Base-by-base conservation (phyloP, 1,139 yeast species). In the Debaryomyces sp. region DNA sequence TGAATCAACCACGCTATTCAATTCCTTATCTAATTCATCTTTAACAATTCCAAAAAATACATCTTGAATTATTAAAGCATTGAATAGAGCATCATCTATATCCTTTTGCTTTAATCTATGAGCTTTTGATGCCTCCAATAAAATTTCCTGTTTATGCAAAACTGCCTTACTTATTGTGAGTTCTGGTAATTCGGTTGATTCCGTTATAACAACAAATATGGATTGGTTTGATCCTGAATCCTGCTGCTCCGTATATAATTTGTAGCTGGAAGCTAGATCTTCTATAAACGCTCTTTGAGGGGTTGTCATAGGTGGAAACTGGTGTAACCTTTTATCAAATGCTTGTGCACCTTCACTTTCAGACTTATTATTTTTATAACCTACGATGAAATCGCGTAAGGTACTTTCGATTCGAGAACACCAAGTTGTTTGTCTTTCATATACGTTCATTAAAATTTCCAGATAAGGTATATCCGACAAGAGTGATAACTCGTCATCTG, bases 201-300 rank as follows among this genome's bases (percentile, higher is more conserved):
- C 69, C 2, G 74, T 68, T 8, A 75, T 60, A 49, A 79, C 81
- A 12, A 90, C 74, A 52, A 81, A 85, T 0, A 89, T 92, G 12
- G 86, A 81, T 54, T 96, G 68, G 49, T 82, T 76, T 0, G 97
- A 96, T 54, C 89, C 97, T 2, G 80, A 80, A 62, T 89, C 97
- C 56, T 88, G 81, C 56, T 88, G 81, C 59, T 88, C 91, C 0
- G 87, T 75, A 57, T 81, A 83, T 13, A 90, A 61, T 7, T 77
- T 73, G 61, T 75, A 89, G 0, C 81, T 67, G 30, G 75, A 80
- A 0, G 92, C 86, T 41, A 91, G 62, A 49, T 82, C 83, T 58
- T 85, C 94, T 17, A 91, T 69, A 61, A 89, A 89, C 55, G 74
- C 75, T 43, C 97, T 75, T 62, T 89, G 94, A 7, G 84, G 79